Percentiles rank a stretch among this genome's conserved stretches.
These are phyloP conservation scores for Cystoderma amianthinum DNA, from an alignment of 768 basidiomycete species.

Conservation along the genomic window DNA sequence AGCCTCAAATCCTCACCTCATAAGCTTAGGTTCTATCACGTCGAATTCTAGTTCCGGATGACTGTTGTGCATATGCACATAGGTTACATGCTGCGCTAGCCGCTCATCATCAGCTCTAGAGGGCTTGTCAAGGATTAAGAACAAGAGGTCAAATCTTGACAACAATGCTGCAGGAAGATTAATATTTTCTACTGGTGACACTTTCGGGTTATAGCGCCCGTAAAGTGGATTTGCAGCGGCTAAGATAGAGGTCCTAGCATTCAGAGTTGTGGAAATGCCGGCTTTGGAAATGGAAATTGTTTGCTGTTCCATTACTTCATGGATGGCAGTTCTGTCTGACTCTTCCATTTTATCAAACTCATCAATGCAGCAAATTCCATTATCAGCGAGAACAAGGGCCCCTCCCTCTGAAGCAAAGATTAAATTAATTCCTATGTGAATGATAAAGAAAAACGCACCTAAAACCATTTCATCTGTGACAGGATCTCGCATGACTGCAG, in stretches of 20 bases:
- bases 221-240: slow-evolving; percentile 98
- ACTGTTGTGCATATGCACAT: slow-evolving; percentile 93
- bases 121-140: slow-evolving; percentile 96
- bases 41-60: slow-evolving; percentile 86
- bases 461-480: slow-evolving; percentile 99
- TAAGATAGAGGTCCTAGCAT: slow-evolving; percentile 94
- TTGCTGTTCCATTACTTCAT: slow-evolving; percentile 99
- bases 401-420: slow-evolving; percentile 74
- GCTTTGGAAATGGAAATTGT: slow-evolving; percentile 99
- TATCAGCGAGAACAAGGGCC: slow-evolving; percentile 97
- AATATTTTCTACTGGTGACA: slow-evolving; percentile 98
- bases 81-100: slow-evolving; percentile 93
- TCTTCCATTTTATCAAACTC: slow-evolving; percentile 99
- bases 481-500: slow-evolving; percentile 98
- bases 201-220: slow-evolving; percentile 95
- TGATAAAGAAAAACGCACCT: slow-evolving; percentile 59
- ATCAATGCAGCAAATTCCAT: slow-evolving; percentile 99
- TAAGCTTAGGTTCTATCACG: slow-evolving; percentile 76
- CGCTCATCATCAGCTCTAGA: slow-evolving; percentile 92
- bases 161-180: slow-evolving; percentile 95
- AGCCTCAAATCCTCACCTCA: slow-evolving; percentile 53
- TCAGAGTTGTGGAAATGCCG: slow-evolving; percentile 96
- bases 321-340: slow-evolving; percentile 93
- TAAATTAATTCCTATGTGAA: neutral
- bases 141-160: slow-evolving; percentile 93